phyloP scores from a whole-genome alignment of 2,329 filamentous ascomycete species.

The Emericellopsis atlantica region DNA sequence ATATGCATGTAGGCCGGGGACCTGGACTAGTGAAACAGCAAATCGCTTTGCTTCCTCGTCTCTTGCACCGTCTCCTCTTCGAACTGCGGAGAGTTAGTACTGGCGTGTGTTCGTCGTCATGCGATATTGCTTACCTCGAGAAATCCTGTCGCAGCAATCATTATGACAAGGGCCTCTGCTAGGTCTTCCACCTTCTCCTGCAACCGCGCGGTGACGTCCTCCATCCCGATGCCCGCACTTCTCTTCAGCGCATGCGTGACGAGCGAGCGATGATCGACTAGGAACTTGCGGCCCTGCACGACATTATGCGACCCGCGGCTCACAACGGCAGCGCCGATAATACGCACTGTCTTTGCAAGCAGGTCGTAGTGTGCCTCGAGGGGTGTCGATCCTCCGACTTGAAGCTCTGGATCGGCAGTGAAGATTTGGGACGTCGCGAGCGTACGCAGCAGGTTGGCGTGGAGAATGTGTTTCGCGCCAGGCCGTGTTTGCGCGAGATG shows the following conservation, averaged over 20 bases:
- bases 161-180: slow-evolving; percentile 71
- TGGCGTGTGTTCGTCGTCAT: not conserved
- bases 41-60: slow-evolving; percentile 16
- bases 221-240: slow-evolving; percentile 61
- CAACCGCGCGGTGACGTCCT: slow-evolving; percentile 22
- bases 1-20: not conserved
- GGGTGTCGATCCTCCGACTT: slow-evolving; percentile 56
- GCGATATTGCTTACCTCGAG: slow-evolving; percentile 53
- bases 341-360: slow-evolving; percentile 65
- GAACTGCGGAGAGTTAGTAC: slow-evolving; percentile 17
- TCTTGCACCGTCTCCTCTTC: slow-evolving; percentile 24
- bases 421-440: slow-evolving; percentile 79
- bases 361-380: slow-evolving; percentile 75
- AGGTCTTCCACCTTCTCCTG: slow-evolving; percentile 60
- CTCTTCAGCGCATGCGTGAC: slow-evolving; percentile 87
- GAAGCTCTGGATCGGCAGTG: slow-evolving; percentile 80
- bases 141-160: slow-evolving; percentile 75
- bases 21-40: slow-evolving; percentile 24
- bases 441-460: slow-evolving; percentile 74
- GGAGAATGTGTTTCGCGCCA: slow-evolving; percentile 80
- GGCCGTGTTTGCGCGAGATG: slow-evolving; percentile 71
- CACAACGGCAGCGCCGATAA: slow-evolving; percentile 72
- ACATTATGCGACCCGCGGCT: slow-evolving; percentile 75
- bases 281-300: slow-evolving; percentile 65
- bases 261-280: slow-evolving; percentile 69